Evolutionary conservation across 495 filamentous ascomycete species (phyloP).

Genomic region (Staphylotrichum longicolle): DNA sequence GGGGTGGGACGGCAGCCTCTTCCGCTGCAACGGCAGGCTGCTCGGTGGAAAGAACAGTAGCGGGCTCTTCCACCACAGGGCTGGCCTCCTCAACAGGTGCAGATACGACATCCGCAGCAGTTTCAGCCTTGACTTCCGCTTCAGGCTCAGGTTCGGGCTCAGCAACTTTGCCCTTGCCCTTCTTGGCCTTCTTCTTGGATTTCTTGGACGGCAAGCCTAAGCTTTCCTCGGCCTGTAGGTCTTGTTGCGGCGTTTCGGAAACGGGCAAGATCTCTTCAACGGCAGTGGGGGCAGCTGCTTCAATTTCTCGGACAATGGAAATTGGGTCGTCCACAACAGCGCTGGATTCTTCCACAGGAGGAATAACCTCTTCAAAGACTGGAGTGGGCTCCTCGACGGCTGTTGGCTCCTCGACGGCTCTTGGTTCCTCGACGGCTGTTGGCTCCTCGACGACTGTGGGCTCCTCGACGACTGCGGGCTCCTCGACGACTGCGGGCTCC

Average conservation of each 20-base stretch:
- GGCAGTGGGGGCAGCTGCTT: neutral
- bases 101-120: slow-evolving; percentile 6
- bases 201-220: slow-evolving; percentile 20
- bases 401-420: neutral
- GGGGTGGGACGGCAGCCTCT: neutral
- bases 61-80: neutral
- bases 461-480: neutral
- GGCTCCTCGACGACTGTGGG: neutral
- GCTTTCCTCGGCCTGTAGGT: slow-evolving; percentile 9
- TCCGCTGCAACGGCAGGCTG: neutral
- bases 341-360: neutral
- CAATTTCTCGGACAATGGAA: neutral
- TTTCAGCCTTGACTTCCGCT: neutral
- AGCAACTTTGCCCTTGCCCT: slow-evolving; percentile 10
- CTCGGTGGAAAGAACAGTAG: neutral
- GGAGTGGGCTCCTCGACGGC: neutral
- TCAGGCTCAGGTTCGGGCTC: slow-evolving; percentile 23
- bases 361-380: neutral
- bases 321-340: neutral
- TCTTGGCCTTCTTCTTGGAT: slow-evolving; percentile 30
- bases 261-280: neutral
- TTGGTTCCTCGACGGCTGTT: neutral
- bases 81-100: slow-evolving; percentile 12
- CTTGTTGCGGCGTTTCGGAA: neutral
- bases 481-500: neutral